These are phyloP conservation scores for Trichosporon sp. DNA, from an alignment of 1,284 basidiomycete genomes.

Conservation along the genomic window DNA sequence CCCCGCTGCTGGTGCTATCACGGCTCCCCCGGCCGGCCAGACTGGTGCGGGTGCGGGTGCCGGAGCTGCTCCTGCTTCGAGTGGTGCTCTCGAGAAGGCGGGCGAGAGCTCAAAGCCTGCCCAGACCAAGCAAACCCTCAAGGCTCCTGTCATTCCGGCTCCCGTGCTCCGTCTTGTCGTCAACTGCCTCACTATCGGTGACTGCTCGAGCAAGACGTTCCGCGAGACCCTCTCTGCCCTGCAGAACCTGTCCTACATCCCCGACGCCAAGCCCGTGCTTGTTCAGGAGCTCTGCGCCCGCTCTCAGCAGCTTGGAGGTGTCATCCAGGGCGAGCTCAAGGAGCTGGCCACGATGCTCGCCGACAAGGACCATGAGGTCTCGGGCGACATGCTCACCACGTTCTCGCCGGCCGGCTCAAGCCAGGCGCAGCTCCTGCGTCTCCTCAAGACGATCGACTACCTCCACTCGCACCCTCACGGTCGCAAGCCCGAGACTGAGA, in stretches of 20 bases:
- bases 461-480: conserved; percentile 61
- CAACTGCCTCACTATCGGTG: conserved; percentile 87
- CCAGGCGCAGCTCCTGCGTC: conserved; percentile 85
- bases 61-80: conserved; percentile 3
- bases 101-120: neutral
- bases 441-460: conserved; percentile 93
- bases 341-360: conserved; percentile 65
- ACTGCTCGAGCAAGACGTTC: conserved; percentile 92
- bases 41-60: neutral
- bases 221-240: conserved; percentile 83
- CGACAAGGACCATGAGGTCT: conserved; percentile 58
- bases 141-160: conserved; percentile 74
- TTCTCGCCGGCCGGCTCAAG: conserved; percentile 88
- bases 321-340: conserved; percentile 68
- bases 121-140: conserved; percentile 4
- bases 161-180: conserved; percentile 78
- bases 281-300: conserved; percentile 77
- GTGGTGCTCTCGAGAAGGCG: conserved; percentile 7
- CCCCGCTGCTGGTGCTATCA: neutral
- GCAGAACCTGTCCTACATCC: conserved; percentile 79
- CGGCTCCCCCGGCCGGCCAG: neutral
- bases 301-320: conserved; percentile 77
- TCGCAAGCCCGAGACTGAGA: conserved; percentile 48
- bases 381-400: conserved; percentile 60
- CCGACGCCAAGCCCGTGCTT: conserved; percentile 79